A percentile compares a stretch with the other conserved stretches of the same genome.
These are phyloP conservation scores for Pseudonitzschia multistriata DNA, from an alignment of 108 stramenopile genomes.

Conservation along the genomic window DNA sequence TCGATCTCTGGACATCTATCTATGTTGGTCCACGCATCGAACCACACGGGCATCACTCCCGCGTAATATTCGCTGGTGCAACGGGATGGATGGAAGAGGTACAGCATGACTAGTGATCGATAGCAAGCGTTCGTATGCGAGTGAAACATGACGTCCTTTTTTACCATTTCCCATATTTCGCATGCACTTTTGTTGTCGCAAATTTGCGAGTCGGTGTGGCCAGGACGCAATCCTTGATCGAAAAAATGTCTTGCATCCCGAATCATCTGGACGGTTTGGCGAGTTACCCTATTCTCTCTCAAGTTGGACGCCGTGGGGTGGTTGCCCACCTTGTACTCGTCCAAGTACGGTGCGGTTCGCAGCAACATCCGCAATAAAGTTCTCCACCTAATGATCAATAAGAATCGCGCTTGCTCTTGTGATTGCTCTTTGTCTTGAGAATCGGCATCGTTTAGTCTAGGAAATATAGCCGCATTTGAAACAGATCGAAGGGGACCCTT, in stretches of 20 bases:
- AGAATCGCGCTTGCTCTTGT: conserved; percentile 32
- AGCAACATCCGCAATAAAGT: conserved; percentile 71
- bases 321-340: conserved; percentile 64
- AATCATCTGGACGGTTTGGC: conserved; percentile 73
- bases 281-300: conserved; percentile 53
- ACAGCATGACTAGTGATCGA: conserved; percentile 70
- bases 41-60: conserved; percentile 68
- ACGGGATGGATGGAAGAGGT: conserved; percentile 80
- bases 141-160: conserved; percentile 66
- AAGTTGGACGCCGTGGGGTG: conserved; percentile 58
- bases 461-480: conserved; percentile 66
- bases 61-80: conserved; percentile 61
- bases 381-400: conserved; percentile 70
- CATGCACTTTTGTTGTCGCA: conserved; percentile 55
- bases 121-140: conserved; percentile 85
- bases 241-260: conserved; percentile 79
- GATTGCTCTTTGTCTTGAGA: too few relatives aligned
- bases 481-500: conserved; percentile 69
- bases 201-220: conserved; percentile 21
- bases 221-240: conserved; percentile 65
- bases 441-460: conserved; percentile 12
- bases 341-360: conserved; percentile 79
- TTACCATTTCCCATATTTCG: conserved; percentile 70
- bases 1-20: conserved; percentile 89
- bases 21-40: conserved; percentile 74